Conservation (phyloP, 2,329 filamentous ascomycete species). For the Botryotinia narcissicola region DNA sequence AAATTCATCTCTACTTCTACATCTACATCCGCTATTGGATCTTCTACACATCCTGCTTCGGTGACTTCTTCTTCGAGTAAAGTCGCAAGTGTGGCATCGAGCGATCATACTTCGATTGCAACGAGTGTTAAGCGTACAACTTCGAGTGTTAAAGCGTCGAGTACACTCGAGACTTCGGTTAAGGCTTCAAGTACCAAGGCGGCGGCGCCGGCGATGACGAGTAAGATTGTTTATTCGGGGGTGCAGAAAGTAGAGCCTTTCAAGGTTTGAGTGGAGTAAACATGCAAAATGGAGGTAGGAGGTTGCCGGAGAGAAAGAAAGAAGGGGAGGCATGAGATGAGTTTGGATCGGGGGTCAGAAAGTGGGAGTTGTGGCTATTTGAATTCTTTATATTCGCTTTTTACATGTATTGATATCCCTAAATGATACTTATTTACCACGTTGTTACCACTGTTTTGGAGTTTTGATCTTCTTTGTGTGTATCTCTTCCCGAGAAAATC, state of each 20-base stretch:
- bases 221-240: conserved; percentile 12
- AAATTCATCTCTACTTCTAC: background rate
- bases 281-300: no score
- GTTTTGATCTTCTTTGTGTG: background rate
- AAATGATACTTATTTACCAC: background rate
- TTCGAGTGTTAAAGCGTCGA: background rate
- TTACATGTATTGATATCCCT: background rate
- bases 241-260: conserved; percentile 8
- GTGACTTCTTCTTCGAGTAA: background rate
- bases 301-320: rapidly evolving
- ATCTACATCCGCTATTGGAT: background rate
- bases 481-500: background rate
- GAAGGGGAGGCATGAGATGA: background rate
- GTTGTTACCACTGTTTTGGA: background rate
- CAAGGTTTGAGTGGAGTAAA: background rate
- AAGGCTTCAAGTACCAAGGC: background rate
- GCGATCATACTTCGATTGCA: background rate
- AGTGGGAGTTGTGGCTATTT: background rate
- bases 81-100: background rate
- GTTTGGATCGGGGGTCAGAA: background rate
- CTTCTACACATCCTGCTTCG: background rate
- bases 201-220: background rate
- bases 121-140: no score
- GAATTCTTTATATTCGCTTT: background rate
- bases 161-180: background rate